Percentiles rank a stretch among this genome's conserved stretches.
Evolutionary conservation across 176 grass and related monocot genomes (phyloP).

Genomic region (Carex pumila): DNA sequence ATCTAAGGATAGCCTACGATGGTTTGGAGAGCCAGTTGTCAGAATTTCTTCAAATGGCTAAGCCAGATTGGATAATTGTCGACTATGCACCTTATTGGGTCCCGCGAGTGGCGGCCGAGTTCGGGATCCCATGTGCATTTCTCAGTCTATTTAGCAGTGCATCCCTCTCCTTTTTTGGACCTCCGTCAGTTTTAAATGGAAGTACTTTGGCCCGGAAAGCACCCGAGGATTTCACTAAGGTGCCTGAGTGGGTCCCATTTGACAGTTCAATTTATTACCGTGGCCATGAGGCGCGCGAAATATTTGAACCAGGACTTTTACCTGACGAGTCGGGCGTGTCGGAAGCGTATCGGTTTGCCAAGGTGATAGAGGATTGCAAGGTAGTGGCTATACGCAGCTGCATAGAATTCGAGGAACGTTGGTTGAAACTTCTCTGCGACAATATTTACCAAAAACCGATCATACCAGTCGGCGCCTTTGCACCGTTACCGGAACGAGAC

Average conservation of each 20-base stretch:
- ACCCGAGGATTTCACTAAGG: constrained; percentile 22
- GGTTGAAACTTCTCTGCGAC: constrained; percentile 29
- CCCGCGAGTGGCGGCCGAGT: constrained; percentile 23
- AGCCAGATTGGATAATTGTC: constrained; percentile 45
- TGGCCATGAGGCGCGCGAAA: constrained; percentile 34
- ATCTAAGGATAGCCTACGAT: constrained; percentile 40
- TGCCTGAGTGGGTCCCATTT: constrained; percentile 38
- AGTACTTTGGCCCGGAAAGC: neutral
- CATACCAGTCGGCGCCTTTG: constrained; percentile 39
- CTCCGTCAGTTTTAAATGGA: neutral
- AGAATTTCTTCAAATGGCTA: neutral
- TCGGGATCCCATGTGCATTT: constrained; percentile 46
- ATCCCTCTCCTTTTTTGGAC: constrained; percentile 24
- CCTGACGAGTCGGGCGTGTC: constrained; percentile 40
- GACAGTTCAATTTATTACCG: constrained; percentile 27
- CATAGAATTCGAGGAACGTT: constrained; percentile 24
- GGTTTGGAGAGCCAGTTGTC: constrained; percentile 22
- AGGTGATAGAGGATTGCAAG: constrained; percentile 29
- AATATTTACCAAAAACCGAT: constrained; percentile 34
- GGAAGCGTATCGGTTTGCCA: constrained; percentile 30
- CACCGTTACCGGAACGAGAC: constrained; percentile 20
- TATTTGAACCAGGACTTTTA: neutral
- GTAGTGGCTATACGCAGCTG: constrained; percentile 42
- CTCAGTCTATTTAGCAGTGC: constrained; percentile 29
- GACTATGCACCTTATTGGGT: constrained; percentile 53